Evolutionary conservation across 495 filamentous ascomycete species (phyloP).

Genomic region (Achaetomiella virescens): DNA sequence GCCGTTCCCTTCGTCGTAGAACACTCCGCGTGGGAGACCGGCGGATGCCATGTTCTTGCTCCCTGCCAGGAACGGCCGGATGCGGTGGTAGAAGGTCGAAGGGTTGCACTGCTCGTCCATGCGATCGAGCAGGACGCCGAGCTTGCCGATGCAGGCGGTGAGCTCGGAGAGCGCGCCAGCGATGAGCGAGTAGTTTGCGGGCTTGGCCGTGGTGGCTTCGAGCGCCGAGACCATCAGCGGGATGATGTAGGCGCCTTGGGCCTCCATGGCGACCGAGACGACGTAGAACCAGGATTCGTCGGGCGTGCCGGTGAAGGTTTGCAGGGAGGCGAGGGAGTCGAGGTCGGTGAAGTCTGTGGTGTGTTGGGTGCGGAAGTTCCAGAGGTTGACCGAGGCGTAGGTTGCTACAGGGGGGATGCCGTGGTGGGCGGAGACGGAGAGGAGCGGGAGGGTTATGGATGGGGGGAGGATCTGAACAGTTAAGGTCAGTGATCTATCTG

Average conservation of each 20-base stretch:
- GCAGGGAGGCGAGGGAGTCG: slow-evolving; percentile 66
- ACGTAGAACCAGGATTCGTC: slow-evolving; percentile 98
- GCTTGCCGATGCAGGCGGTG: slow-evolving; percentile 62
- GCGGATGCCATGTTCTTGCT: slow-evolving; percentile 95
- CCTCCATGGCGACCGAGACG: slow-evolving; percentile 90
- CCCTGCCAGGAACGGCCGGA: slow-evolving; percentile 89
- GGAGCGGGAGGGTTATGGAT: slow-evolving; percentile 71
- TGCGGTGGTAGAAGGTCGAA: slow-evolving; percentile 83
- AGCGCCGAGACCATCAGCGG: slow-evolving; percentile 70
- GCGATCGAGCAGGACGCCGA: slow-evolving; percentile 59
- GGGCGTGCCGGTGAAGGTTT: slow-evolving; percentile 83
- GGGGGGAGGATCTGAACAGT: slow-evolving; percentile 56
- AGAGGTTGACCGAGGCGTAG: slow-evolving; percentile 80
- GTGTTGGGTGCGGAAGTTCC: slow-evolving; percentile 65
- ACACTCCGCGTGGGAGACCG: slow-evolving; percentile 75
- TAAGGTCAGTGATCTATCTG: background rate
- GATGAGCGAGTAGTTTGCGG: slow-evolving; percentile 55
- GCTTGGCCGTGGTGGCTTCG: too few relatives aligned
- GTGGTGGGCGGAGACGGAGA: slow-evolving; percentile 66
- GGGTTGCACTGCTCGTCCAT: slow-evolving; percentile 94
- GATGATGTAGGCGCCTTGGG: slow-evolving; percentile 73
- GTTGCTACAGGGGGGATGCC: slow-evolving; percentile 85
- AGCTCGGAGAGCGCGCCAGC: slow-evolving; percentile 58
- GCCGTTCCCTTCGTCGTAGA: slow-evolving; percentile 73
- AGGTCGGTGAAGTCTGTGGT: slow-evolving; percentile 55